A percentile compares a stretch with the other conserved stretches of the same genome.
These are phyloP conservation scores for Stylonectria norvegica DNA, from an alignment of 2,329 filamentous ascomycete genomes.

Conservation along the genomic window DNA sequence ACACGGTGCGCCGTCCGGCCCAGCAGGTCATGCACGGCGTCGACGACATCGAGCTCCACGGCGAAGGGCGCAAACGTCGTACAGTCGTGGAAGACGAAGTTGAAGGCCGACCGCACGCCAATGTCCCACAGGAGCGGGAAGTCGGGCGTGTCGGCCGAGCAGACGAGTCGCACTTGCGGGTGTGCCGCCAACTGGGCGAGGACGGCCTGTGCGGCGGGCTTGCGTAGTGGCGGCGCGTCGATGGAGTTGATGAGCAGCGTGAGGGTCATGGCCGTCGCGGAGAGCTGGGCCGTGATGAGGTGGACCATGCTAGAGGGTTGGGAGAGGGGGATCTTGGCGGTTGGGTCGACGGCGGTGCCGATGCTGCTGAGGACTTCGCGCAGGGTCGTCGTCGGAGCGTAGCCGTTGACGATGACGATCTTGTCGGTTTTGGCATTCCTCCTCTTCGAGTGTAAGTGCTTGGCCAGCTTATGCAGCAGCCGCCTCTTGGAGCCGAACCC, in stretches of 20 bases:
- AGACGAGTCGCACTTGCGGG: slow-evolving; percentile 67
- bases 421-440: slow-evolving; percentile 33
- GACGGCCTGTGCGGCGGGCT: slow-evolving; percentile 63
- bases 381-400: slow-evolving; percentile 62
- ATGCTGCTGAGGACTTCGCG: slow-evolving; percentile 70
- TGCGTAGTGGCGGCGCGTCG: slow-evolving; percentile 74
- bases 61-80: slow-evolving; percentile 80
- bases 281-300: slow-evolving; percentile 59
- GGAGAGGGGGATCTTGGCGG: slow-evolving; percentile 50
- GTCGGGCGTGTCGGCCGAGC: slow-evolving; percentile 82
- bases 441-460: slow-evolving; percentile 51
- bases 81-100: slow-evolving; percentile 88
- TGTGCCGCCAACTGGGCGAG: slow-evolving; percentile 75
- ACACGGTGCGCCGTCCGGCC: slow-evolving; percentile 75
- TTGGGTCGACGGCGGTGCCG: slow-evolving; percentile 56
- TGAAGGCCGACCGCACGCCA: slow-evolving; percentile 74
- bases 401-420: slow-evolving; percentile 86
- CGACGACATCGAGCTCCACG: slow-evolving; percentile 76
- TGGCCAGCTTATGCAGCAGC: slow-evolving; percentile 72
- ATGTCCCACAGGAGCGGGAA: slow-evolving; percentile 90
- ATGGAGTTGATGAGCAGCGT: slow-evolving; percentile 81
- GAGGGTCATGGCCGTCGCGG: slow-evolving; percentile 43
- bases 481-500: slow-evolving; percentile 86
- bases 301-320: slow-evolving; percentile 68
- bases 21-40: slow-evolving; percentile 84